Evolutionary conservation across 2,329 filamentous ascomycete genomes (phyloP).

Genomic region (Neurospora sp.): DNA sequence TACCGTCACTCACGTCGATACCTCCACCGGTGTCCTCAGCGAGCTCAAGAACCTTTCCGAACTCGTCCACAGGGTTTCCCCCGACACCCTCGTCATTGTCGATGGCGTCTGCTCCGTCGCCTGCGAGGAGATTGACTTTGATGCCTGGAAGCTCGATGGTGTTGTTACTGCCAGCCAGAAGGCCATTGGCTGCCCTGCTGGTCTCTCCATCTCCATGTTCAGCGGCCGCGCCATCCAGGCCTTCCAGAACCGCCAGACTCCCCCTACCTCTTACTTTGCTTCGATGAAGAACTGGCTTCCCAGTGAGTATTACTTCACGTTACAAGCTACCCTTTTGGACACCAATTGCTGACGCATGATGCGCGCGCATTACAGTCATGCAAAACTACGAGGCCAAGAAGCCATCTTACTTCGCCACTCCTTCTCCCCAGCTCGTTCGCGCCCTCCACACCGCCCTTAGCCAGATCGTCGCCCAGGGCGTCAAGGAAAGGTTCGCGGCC

Average conservation of each 20-base stretch:
- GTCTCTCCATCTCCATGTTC: conserved; percentile 88
- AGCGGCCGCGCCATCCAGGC: conserved; percentile 77
- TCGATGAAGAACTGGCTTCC: conserved; percentile 97
- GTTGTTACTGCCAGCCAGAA: conserved; percentile 95
- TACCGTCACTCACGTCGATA: conserved; percentile 95
- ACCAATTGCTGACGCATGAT: not conserved
- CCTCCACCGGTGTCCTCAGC: conserved; percentile 88
- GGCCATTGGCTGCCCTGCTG: conserved; percentile 90
- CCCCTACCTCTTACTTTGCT: conserved; percentile 83
- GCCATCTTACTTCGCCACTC: conserved; percentile 94
- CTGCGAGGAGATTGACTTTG: conserved; percentile 90
- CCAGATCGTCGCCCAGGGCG: conserved; percentile 72
- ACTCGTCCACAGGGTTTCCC: conserved; percentile 75
- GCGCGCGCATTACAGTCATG: conserved; percentile 55
- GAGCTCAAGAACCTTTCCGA: conserved; percentile 79
- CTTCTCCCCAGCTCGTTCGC: conserved; percentile 85
- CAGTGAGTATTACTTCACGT: conserved; percentile 40
- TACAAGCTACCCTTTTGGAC: not conserved
- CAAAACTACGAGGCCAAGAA: conserved; percentile 98
- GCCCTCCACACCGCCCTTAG: conserved; percentile 82
- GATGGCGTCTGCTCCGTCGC: conserved; percentile 97
- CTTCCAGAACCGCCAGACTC: conserved; percentile 71
- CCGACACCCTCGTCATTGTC: conserved; percentile 82
- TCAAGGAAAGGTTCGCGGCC: conserved; percentile 72
- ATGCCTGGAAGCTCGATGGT: conserved; percentile 86